These are phyloP conservation scores for Leccinum subfulvum DNA, from an alignment of 1,284 basidiomycete species.

Conservation along the genomic window DNA sequence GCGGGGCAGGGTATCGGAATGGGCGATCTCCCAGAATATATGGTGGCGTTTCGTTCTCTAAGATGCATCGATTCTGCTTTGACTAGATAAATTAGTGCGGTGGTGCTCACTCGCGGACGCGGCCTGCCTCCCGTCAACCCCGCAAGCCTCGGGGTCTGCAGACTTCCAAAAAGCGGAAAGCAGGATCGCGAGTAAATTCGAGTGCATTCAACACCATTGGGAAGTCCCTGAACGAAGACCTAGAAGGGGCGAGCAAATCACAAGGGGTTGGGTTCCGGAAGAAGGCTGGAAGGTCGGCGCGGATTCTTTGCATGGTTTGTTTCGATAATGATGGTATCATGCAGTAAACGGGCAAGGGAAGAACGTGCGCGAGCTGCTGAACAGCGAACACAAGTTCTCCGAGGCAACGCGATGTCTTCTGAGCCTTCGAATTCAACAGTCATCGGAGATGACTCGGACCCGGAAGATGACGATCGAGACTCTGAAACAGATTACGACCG, in stretches of 20 bases:
- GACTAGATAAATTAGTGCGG: slow-evolving; percentile 56
- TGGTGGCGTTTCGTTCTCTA: slow-evolving; percentile 42
- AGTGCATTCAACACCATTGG: slow-evolving; percentile 60
- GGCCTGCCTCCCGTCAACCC: slow-evolving; percentile 48
- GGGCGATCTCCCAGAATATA: slow-evolving; percentile 70
- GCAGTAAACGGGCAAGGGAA: slow-evolving; percentile 71
- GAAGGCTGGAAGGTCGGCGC: slow-evolving; percentile 60
- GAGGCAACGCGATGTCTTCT: slow-evolving; percentile 20
- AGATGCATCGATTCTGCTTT: not conserved
- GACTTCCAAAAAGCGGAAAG: slow-evolving; percentile 64
- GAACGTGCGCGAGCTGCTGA: slow-evolving; percentile 74
- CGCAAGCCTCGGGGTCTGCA: slow-evolving; percentile 56
- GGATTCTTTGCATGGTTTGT: slow-evolving; percentile 5
- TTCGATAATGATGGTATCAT: slow-evolving; percentile 1
- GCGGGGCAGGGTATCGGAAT: slow-evolving; percentile 48
- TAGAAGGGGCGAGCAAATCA: slow-evolving; percentile 40
- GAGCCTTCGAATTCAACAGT: slow-evolving; percentile 4
- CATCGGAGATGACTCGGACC: slow-evolving; percentile 7
- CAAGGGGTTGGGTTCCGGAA: slow-evolving; percentile 66
- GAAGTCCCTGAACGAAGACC: slow-evolving; percentile 45
- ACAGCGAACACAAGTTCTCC: slow-evolving; percentile 48
- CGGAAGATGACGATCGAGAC: slow-evolving; percentile 16
- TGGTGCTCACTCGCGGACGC: slow-evolving; percentile 66
- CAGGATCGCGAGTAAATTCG: slow-evolving; percentile 63
- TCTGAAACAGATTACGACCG: slow-evolving; percentile 26